Percentiles rank a stretch among this genome's conserved stretches.
Evolutionary conservation across 768 basidiomycete genomes (phyloP).

Genomic region (Mycena vulgaris): DNA sequence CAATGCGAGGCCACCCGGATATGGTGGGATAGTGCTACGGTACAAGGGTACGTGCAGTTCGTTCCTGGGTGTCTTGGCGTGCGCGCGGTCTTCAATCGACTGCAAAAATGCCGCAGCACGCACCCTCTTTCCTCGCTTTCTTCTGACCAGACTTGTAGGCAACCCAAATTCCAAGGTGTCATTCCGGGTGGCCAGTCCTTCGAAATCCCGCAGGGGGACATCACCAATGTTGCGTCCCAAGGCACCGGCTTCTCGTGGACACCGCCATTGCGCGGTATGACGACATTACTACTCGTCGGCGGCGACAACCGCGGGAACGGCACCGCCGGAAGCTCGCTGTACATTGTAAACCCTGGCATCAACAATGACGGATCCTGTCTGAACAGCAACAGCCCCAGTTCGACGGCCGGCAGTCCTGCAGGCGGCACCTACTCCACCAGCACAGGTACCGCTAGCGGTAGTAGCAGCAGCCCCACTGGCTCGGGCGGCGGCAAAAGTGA

Average conservation of each 20-base stretch:
- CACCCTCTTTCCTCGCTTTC: not conserved
- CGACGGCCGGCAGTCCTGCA: slow-evolving; percentile 83
- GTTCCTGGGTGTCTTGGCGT: not conserved
- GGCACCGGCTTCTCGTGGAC: slow-evolving; percentile 83
- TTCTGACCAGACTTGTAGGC: not conserved
- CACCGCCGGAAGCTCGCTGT: slow-evolving; percentile 73
- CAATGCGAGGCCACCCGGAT: slow-evolving; percentile 76
- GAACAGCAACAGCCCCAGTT: slow-evolving; percentile 75
- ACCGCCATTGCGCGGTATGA: slow-evolving; percentile 74
- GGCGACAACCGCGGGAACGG: slow-evolving; percentile 80
- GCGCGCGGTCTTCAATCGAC: not conserved
- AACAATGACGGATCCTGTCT: slow-evolving; percentile 70
- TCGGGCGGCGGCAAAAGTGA: not conserved
- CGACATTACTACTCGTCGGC: slow-evolving; percentile 75
- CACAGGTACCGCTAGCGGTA: slow-evolving; percentile 40
- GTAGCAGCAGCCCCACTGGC: not conserved
- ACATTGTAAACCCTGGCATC: slow-evolving; percentile 68
- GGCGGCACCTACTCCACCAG: slow-evolving; percentile 81
- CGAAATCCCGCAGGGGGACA: slow-evolving; percentile 64
- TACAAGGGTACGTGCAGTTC: slow-evolving; percentile 37
- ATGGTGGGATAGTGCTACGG: slow-evolving; percentile 51
- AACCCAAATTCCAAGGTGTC: slow-evolving; percentile 68
- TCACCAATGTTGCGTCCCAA: slow-evolving; percentile 59
- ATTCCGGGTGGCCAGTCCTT: slow-evolving; percentile 89
- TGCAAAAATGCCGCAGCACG: not conserved